phyloP scores from a whole-genome alignment of 2,329 filamentous ascomycete genomes.

The Cordyceps javanica region DNA sequence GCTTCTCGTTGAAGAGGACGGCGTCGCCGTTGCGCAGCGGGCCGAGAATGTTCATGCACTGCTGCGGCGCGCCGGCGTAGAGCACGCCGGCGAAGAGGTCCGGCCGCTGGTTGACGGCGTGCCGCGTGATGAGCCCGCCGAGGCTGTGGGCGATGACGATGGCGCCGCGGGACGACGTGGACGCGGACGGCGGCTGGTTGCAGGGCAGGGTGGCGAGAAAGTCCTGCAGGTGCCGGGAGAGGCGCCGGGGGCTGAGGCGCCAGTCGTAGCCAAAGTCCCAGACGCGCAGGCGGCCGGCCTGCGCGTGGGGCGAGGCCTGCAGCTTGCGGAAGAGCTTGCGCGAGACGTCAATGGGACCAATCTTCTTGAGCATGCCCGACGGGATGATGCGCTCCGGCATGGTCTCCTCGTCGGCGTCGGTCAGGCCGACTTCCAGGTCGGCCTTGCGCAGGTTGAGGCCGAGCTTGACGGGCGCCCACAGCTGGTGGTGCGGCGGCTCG shows the following conservation, averaged over 20 bases:
- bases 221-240: constrained; percentile 63
- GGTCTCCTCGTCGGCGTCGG: constrained; percentile 72
- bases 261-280: constrained; percentile 96
- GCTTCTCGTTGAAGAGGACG: constrained; percentile 79
- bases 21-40: constrained; percentile 89
- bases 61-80: constrained; percentile 77
- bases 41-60: constrained; percentile 86
- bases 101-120: constrained; percentile 78
- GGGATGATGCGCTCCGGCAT: constrained; percentile 81
- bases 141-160: constrained; percentile 81
- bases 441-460: constrained; percentile 88
- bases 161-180: constrained; percentile 56
- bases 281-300: constrained; percentile 64
- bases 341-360: constrained; percentile 87
- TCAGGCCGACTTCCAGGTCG: constrained; percentile 79
- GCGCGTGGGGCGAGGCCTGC: constrained; percentile 65
- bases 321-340: constrained; percentile 74
- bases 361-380: constrained; percentile 83
- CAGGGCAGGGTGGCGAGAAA: constrained; percentile 71
- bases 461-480: constrained; percentile 93
- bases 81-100: constrained; percentile 81
- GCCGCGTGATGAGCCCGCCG: constrained; percentile 79
- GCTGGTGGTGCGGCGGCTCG: constrained; percentile 72
- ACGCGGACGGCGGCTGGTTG: constrained; percentile 50
- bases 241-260: constrained; percentile 74